These are phyloP conservation scores for Sequoia sempervirens DNA, from an alignment of 75 land plant genomes.

Conservation along the genomic window DNA sequence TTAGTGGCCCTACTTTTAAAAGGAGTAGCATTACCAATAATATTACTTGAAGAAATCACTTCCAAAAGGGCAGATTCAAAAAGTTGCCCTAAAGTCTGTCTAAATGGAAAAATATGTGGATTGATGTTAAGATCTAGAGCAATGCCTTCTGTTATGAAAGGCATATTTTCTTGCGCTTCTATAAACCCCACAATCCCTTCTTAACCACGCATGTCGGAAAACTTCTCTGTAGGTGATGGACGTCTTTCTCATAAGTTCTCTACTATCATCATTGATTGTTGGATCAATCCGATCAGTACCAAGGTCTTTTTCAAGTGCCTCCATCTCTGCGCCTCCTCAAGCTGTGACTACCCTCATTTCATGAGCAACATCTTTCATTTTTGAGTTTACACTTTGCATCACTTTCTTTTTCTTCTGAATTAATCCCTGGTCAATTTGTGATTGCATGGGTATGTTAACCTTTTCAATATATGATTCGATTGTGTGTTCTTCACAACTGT, in stretches of 20 bases:
- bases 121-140: constrained; percentile 89
- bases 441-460: neutral
- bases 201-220: constrained; percentile 95
- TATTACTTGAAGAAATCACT: constrained; percentile 32
- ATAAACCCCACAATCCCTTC: constrained; percentile 80
- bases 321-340: too few species aligned
- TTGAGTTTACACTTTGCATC: neutral
- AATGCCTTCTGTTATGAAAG: constrained; percentile 81
- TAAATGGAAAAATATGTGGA: constrained; percentile 90
- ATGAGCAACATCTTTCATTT: neutral
- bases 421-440: neutral
- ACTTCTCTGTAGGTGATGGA: constrained; percentile 84
- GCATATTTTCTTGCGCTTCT: constrained; percentile 84
- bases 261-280: constrained; percentile 69
- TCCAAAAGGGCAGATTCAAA: constrained; percentile 76
- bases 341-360: too few species aligned
- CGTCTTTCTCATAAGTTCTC: constrained; percentile 60
- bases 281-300: too few species aligned
- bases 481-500: neutral
- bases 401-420: constrained; percentile 12
- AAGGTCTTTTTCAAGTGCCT: too few species aligned
- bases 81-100: constrained; percentile 88
- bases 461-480: neutral
- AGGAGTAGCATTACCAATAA: too few species aligned
- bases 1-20: too few species aligned